Conservation (phyloP, 228 moss, liverwort and hornwort species). For the Sphagnum fallax region DNA sequence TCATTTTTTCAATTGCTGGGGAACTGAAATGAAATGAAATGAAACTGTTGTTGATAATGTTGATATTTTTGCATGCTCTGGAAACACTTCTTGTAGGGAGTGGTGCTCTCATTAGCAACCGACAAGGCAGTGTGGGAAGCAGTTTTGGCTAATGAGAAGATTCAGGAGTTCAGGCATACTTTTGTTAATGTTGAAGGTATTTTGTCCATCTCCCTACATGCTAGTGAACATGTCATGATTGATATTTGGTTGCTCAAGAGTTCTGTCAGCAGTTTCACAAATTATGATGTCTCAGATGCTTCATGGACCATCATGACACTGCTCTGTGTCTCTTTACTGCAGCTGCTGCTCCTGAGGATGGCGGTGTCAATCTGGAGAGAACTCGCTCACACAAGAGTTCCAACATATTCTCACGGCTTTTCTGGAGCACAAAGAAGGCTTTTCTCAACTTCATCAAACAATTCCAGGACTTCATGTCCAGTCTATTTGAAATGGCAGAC, state of each 20-base stretch:
- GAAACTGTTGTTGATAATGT: too few relatives aligned
- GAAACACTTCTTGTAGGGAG: constrained; percentile 33
- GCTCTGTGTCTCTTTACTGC: neutral
- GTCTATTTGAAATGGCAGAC: constrained; percentile 58
- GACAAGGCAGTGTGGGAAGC: constrained; percentile 89
- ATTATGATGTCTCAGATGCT: too few relatives aligned
- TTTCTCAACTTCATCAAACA: constrained; percentile 30
- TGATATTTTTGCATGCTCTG: too few relatives aligned
- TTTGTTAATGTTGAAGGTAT: constrained; percentile 21
- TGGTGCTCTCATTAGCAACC: constrained; percentile 78
- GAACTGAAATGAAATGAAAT: too few relatives aligned
- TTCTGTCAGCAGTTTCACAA: too few relatives aligned
- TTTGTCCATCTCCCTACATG: neutral
- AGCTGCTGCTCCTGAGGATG: constrained; percentile 27
- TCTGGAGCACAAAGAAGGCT: constrained; percentile 46
- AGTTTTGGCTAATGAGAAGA: constrained; percentile 79
- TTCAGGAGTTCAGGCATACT: constrained; percentile 89
- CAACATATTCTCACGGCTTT: constrained; percentile 41
- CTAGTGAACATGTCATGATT: too few relatives aligned
- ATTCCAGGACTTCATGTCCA: constrained; percentile 29
- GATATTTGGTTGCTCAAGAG: too few relatives aligned
- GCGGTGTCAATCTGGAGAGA: constrained; percentile 8
- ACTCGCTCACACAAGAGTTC: constrained; percentile 15
- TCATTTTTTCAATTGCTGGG: too few relatives aligned
- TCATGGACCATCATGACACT: too few relatives aligned